These are phyloP conservation scores for Candolleomyces eurysporus DNA, from an alignment of 768 basidiomycete species.

Conservation along the genomic window DNA sequence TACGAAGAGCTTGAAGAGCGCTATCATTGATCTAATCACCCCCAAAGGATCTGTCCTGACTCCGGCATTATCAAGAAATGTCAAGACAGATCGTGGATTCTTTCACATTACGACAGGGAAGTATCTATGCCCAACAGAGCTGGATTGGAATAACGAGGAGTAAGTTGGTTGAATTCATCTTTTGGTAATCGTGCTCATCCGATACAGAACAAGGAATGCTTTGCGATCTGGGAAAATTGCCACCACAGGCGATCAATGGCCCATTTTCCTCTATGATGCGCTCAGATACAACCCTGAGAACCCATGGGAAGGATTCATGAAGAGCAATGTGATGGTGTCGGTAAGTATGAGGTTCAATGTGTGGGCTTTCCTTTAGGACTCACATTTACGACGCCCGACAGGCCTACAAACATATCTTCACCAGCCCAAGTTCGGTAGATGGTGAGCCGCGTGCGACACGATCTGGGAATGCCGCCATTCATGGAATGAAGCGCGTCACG, in stretches of 20 bases:
- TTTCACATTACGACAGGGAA: constrained; percentile 13
- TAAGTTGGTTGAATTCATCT: constrained; percentile 5
- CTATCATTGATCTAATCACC: not conserved
- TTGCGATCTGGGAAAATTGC: not conserved
- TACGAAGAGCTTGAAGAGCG: not conserved
- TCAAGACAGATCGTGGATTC: constrained; percentile 8
- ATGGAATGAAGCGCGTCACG: constrained; percentile 14
- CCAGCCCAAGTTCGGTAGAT: not conserved
- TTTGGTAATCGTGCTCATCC: not conserved
- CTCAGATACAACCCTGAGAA: not conserved
- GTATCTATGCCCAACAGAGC: constrained; percentile 16
- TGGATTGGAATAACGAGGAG: constrained; percentile 15
- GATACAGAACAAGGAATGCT: not conserved
- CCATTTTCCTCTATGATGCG: not conserved
- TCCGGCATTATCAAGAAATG: not conserved
- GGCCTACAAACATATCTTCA: constrained; percentile 1
- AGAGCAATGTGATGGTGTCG: not conserved
- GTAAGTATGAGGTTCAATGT: not conserved
- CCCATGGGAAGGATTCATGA: not conserved
- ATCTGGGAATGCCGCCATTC: constrained; percentile 1
- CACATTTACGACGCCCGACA: not conserved
- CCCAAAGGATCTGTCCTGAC: not conserved
- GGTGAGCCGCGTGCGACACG: not conserved
- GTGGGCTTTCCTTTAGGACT: not conserved
- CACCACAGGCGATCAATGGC: not conserved